Base-by-base conservation (phyloP, 306 rosid species). In the Benincasa hispida region DNA sequence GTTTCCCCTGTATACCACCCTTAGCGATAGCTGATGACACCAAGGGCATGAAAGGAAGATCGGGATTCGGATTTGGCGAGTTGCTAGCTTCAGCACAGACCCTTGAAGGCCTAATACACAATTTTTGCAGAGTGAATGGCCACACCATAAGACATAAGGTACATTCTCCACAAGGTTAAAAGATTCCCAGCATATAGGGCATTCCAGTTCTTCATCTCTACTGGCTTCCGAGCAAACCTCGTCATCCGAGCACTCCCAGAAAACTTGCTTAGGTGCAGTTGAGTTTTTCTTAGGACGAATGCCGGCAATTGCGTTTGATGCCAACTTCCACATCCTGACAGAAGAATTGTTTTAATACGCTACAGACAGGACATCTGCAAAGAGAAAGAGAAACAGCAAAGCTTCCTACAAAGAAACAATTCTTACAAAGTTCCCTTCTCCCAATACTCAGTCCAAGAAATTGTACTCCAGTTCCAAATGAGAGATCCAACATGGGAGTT, bases 121-220 rank as follows among this genome's bases (percentile, higher is more conserved):
- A 77, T 91, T 90, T 79, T 87, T 93, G 82, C 98, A 93, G 25
- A 93, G 85, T 17, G 92, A 86, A 84, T 93, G 98, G 37, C 98
- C 98, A 35, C 98, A 93, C 96, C 98, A 91, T 69, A 93, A 84
- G 77, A 93, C 96, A 85, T 90, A 92, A 30, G 98, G 98, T 58
- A 93, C 84, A 18, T 93, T 93, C 91, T 93, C 98, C 72, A 93
- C 97, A 81, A 91, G 87, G 88, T 93, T 93, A 83, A 93, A 93
- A 18, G 96, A 90, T 78, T 93, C 98, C 84, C 89, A 87, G 78
- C 98, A 93, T 77, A 93, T 91, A 9, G 93, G 98, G 84, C 98
- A 93, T 68, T 93, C 98, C 75, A 93, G 81, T 66, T 79, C 92
- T 84, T 93, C 98, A 14, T 87, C 98, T 83, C 79, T 85, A 85